Evolutionary conservation across 305 asterid species (phyloP), one percentile per base, ranked within the genome.

Genomic region (Fraxinus dipetala): DNA sequence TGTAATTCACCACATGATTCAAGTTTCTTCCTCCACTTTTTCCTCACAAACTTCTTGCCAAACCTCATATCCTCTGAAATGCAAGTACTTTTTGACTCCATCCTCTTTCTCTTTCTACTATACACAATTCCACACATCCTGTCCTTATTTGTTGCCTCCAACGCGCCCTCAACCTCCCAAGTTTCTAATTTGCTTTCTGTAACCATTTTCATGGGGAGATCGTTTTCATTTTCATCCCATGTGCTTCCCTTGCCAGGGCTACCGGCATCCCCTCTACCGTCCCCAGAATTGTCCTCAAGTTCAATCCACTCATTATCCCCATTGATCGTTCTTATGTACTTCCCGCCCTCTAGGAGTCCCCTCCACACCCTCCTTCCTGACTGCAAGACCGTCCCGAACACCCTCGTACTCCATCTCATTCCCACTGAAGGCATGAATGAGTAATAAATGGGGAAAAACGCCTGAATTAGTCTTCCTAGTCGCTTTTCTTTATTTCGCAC

Each of bases 361-460:
- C 90, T 83, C 87, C 88, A 88, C 56, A 94, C 87, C 77, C 94
- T 85, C 85, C 97, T 90, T 11, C 99, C 99, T 0, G 99, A 96
- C 69, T 98, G 90, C 82, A 96, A 85, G 69, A 94, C 96, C 0
- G 96, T 87, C 86, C 97, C 99, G 63, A 92, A 89, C 79, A 96
- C 94, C 87, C 98, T 87, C 20, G 98, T 92, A 32, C 86, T 89
- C 87, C 98, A 89, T 89, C 97, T 89, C 98, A 94, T 95, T 61
- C 92, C 97, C 11, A 89, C 97, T 11, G 98, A 90, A 85, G 97
- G 97, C 97, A 93, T 93, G 81, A 86, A 88, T 81, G 79, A 83
- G 40, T 75, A 75, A 59, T 77, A 79, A 45, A 77, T 54, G 84
- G 83, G 86, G 89, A 83, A 54, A 82, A 30, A 78, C 85, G 83